Percentiles rank a stretch among this genome's conserved stretches.
These are phyloP conservation scores for Afroboletus lepidellus DNA, from an alignment of 1,284 basidiomycete genomes.

Conservation along the genomic window DNA sequence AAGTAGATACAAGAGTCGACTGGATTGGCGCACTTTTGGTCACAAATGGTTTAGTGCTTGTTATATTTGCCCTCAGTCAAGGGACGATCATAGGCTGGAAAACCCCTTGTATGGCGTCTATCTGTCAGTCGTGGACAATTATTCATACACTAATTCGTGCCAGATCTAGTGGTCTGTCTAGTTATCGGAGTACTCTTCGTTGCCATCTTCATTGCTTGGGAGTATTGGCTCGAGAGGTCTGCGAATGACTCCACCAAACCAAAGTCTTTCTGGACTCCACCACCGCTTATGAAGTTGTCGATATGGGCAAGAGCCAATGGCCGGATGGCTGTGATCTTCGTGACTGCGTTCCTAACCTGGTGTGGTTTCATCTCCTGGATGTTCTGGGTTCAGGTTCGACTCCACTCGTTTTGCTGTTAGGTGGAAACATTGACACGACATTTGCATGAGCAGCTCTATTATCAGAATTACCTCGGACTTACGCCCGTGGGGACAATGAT, in stretches of 20 bases:
- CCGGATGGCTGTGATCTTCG: conserved; percentile 54
- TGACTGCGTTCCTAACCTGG: conserved; percentile 64
- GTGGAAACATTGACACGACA: neutral
- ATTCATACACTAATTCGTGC: conserved; percentile 1
- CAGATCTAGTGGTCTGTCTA: conserved; percentile 52
- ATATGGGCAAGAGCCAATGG: conserved; percentile 62
- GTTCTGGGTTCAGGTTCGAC: conserved; percentile 50
- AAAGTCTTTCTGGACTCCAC: conserved; percentile 41
- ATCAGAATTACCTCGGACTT: conserved; percentile 58
- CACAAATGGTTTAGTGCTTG: conserved; percentile 71
- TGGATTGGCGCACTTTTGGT: conserved; percentile 79
- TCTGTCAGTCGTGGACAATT: neutral
- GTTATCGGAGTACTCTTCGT: conserved; percentile 55
- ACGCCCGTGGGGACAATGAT: conserved; percentile 69
- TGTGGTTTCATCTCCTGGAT: conserved; percentile 52
- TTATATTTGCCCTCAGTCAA: conserved; percentile 78
- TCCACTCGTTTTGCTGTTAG: neutral
- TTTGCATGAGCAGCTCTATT: conserved; percentile 49
- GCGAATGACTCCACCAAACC: neutral
- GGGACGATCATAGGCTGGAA: conserved; percentile 73
- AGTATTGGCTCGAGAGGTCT: conserved; percentile 48
- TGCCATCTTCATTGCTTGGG: conserved; percentile 58
- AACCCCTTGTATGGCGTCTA: conserved; percentile 57
- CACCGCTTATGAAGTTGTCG: conserved; percentile 60
- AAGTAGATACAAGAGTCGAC: conserved; percentile 64